phyloP scores from a whole-genome alignment of 805 yeast species.

The Zygoascus bituminiphila region DNA sequence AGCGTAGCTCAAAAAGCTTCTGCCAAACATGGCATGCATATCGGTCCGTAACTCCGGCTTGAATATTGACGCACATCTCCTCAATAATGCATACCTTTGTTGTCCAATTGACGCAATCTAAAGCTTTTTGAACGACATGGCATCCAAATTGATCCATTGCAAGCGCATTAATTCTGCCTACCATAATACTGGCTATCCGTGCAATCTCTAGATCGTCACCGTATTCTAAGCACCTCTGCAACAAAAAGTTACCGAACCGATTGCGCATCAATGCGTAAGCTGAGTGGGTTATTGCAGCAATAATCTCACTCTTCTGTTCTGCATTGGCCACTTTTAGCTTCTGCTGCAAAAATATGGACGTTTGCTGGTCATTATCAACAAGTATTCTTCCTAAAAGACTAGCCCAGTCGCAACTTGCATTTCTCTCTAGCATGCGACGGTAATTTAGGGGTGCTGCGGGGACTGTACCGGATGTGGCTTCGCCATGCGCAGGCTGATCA shows the following conservation, averaged over 20 bases:
- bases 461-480: background rate
- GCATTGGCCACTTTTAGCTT: slow-evolving; percentile 27
- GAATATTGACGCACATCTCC: slow-evolving; percentile 29
- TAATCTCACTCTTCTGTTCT: slow-evolving; percentile 26
- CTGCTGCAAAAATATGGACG: slow-evolving; percentile 35
- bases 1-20: slow-evolving; percentile 32
- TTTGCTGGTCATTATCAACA: slow-evolving; percentile 33
- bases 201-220: slow-evolving; percentile 26
- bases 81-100: slow-evolving; percentile 27
- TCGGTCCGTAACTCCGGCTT: slow-evolving; percentile 30
- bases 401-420: slow-evolving; percentile 26
- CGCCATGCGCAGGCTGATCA: background rate
- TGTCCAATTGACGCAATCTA: slow-evolving; percentile 28
- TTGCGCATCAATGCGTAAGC: slow-evolving; percentile 31
- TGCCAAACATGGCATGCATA: slow-evolving; percentile 40
- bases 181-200: slow-evolving; percentile 20
- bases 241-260: slow-evolving; percentile 35
- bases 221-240: slow-evolving; percentile 34
- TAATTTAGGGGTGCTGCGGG: slow-evolving; percentile 18
- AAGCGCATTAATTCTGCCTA: slow-evolving; percentile 27
- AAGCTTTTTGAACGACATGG: slow-evolving; percentile 35
- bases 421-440: slow-evolving; percentile 25
- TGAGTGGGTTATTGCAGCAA: slow-evolving; percentile 25
- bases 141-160: slow-evolving; percentile 35
- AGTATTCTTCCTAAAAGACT: slow-evolving; percentile 28